Evolutionary conservation across 2,329 filamentous ascomycete species (phyloP).

Genomic region (Ceratocystis alfenasii): DNA sequence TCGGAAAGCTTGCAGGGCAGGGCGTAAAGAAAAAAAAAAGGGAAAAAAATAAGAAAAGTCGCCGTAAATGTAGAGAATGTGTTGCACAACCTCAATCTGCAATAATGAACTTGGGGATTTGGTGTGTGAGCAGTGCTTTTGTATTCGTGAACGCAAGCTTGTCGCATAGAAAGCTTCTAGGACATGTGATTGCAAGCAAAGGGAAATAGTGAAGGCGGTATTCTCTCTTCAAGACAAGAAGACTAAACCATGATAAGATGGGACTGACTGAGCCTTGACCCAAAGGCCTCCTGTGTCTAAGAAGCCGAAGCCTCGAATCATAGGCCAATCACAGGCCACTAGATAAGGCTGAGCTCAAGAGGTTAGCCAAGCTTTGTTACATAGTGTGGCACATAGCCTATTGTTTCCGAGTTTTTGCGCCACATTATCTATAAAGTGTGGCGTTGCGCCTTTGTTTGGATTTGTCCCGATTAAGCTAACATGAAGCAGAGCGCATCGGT

Average conservation of each 20-base stretch:
- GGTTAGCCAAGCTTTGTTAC: background rate
- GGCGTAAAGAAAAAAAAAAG: background rate
- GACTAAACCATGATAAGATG: background rate
- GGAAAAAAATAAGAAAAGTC: background rate
- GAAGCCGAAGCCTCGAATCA: conserved; percentile 1
- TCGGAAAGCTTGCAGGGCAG: conserved; percentile 23
- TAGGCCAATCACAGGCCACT: background rate
- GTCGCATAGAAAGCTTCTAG: background rate
- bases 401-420: background rate
- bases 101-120: background rate
- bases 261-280: conserved; percentile 1
- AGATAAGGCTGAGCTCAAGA: background rate
- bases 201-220: background rate
- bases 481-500: background rate
- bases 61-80: background rate
- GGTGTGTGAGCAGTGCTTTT: background rate
- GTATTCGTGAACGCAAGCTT: background rate
- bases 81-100: background rate
- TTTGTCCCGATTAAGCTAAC: conserved; percentile 13
- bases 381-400: background rate
- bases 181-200: background rate
- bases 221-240: background rate
- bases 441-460: conserved; percentile 1
- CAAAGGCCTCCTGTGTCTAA: conserved; percentile 1
- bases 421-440: conserved; percentile 17